phyloP scores from a whole-genome alignment of 2,329 filamentous ascomycete species.

The Ophiostoma triangulosporum region DNA sequence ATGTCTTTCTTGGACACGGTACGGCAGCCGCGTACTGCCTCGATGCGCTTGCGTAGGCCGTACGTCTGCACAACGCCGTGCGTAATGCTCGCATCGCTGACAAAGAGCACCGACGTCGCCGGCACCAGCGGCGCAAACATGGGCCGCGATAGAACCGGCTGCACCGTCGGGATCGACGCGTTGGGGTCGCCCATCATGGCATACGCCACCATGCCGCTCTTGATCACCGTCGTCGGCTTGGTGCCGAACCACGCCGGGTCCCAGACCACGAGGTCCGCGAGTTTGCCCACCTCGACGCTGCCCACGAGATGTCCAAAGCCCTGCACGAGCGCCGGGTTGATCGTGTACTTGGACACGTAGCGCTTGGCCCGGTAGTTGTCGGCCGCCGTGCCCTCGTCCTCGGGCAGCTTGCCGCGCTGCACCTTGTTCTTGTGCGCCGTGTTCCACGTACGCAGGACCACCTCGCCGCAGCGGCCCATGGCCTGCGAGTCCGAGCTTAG shows the following conservation, averaged over 20 bases:
- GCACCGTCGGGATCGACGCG: slow-evolving; percentile 73
- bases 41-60: slow-evolving; percentile 63
- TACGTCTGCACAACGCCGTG: slow-evolving; percentile 58
- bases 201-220: slow-evolving; percentile 75
- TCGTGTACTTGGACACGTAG: slow-evolving; percentile 90
- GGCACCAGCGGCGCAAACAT: slow-evolving; percentile 75
- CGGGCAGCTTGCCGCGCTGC: slow-evolving; percentile 61
- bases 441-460: slow-evolving; percentile 87
- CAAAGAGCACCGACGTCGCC: slow-evolving; percentile 64
- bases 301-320: slow-evolving; percentile 81
- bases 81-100: slow-evolving; percentile 58
- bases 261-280: slow-evolving; percentile 85
- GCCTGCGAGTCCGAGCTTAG: slow-evolving; percentile 93
- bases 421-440: slow-evolving; percentile 94
- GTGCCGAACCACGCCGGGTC: slow-evolving; percentile 72
- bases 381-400: slow-evolving; percentile 60
- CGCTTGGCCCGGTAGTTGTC: slow-evolving; percentile 90
- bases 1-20: slow-evolving; percentile 71
- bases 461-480: slow-evolving; percentile 93
- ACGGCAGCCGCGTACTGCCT: slow-evolving; percentile 64
- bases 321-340: slow-evolving; percentile 85
- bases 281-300: slow-evolving; percentile 75
- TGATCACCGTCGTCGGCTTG: slow-evolving; percentile 70
- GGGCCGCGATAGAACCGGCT: slow-evolving; percentile 69
- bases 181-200: slow-evolving; percentile 79